Evolutionary conservation across 2,329 filamentous ascomycete species (phyloP).

Genomic region (Cladosporium colombiae): DNA sequence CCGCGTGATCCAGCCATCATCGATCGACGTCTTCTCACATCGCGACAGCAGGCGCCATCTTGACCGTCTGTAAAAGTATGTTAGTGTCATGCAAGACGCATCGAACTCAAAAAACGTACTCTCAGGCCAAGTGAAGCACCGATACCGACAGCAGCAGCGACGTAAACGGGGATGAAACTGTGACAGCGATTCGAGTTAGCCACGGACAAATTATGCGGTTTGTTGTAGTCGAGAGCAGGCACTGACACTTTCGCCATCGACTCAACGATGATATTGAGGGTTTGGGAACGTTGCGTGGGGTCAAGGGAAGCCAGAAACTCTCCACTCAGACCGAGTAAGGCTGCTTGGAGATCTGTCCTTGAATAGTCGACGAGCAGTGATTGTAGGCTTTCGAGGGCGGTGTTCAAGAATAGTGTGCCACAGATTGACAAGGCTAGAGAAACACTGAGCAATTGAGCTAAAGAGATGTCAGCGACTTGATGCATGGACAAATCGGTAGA

Average conservation of each 20-base stretch:
- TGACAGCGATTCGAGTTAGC: not conserved
- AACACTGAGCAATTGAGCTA: slow-evolving; percentile 15
- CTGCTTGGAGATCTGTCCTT: not conserved
- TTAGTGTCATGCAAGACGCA: not conserved
- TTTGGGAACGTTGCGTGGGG: not conserved
- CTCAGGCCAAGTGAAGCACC: slow-evolving; percentile 6
- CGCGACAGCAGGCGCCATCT: not conserved
- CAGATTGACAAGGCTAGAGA: slow-evolving; percentile 10
- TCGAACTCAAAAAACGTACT: slow-evolving; percentile 3
- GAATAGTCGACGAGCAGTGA: not conserved
- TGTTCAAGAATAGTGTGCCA: slow-evolving; percentile 19
- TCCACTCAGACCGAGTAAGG: not conserved
- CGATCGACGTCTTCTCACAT: not conserved
- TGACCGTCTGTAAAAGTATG: not conserved
- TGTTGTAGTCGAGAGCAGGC: not conserved
- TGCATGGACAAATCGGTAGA: not conserved
- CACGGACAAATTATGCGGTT: not conserved
- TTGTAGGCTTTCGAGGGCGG: slow-evolving; percentile 3
- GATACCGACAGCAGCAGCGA: slow-evolving; percentile 10
- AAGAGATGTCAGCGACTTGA: not conserved
- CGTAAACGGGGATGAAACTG: slow-evolving; percentile 9
- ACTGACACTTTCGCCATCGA: not conserved
- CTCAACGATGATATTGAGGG: not conserved
- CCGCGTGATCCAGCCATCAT: not conserved
- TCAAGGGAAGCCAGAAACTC: not conserved